These are phyloP conservation scores for Phytophthora litchii DNA, from an alignment of 352 stramenopile species.

Conservation along the genomic window DNA sequence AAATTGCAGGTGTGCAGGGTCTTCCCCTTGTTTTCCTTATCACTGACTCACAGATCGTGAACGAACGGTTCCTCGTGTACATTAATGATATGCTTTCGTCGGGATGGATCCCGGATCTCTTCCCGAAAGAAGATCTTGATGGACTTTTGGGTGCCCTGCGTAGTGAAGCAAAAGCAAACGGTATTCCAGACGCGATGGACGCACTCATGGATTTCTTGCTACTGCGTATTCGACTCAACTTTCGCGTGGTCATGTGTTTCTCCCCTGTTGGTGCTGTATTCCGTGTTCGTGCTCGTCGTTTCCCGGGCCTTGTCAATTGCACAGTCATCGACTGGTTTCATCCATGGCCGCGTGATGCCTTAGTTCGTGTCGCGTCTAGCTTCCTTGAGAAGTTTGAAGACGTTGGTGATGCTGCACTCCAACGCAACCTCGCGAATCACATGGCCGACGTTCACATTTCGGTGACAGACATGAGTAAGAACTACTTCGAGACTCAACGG, in stretches of 20 bases:
- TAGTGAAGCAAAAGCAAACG: constrained; percentile 95
- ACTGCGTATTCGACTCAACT: constrained; percentile 93
- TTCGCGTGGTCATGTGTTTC: constrained; percentile 98
- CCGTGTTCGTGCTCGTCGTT: constrained; percentile 94
- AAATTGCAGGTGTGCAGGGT: constrained; percentile 93
- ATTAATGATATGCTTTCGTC: constrained; percentile 97
- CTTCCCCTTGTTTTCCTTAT: constrained; percentile 97
- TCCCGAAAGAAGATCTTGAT: constrained; percentile 97
- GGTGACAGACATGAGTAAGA: constrained; percentile 95
- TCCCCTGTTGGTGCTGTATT: constrained; percentile 97
- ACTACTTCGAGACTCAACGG: constrained; percentile 95
- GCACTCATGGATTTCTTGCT: constrained; percentile 97
- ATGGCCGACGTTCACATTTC: constrained; percentile 98
- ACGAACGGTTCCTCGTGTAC: constrained; percentile 98
- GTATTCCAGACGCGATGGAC: constrained; percentile 93
- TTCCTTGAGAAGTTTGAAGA: constrained; percentile 97
- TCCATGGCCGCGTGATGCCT: constrained; percentile 95
- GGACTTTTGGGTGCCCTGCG: constrained; percentile 89
- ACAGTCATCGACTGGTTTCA: constrained; percentile 99
- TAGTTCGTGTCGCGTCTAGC: constrained; percentile 95
- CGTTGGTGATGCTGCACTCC: constrained; percentile 78
- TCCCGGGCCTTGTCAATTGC: constrained; percentile 97
- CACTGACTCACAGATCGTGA: constrained; percentile 98
- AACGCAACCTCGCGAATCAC: constrained; percentile 93
- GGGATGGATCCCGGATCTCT: constrained; percentile 97